Evolutionary conservation across 176 grass and related monocot species (phyloP), one percentile per base, ranked within the genome.

Genomic region (Triticum dicoccoides): DNA sequence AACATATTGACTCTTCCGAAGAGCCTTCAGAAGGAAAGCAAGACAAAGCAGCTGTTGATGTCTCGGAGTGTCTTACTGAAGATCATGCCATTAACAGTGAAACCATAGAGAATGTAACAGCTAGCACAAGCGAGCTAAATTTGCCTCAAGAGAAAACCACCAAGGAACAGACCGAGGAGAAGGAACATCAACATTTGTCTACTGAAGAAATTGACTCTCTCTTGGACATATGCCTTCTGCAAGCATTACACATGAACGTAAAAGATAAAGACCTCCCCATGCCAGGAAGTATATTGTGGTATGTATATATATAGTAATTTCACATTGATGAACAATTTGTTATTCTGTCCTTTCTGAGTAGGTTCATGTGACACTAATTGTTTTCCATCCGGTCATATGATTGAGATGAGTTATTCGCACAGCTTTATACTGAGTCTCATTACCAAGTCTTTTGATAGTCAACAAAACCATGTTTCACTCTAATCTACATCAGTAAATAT

Each of bases 241-340:
- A 98, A 96, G 92, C 96, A 56, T 77, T 98, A 38, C 77, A 96
- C 84, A 96, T 87, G 25, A 98, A 72, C 30, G 81, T 96, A 61
- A 98, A 98, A 91, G 90, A 95, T 79, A 92, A 88, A 67, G 93
- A 98, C 59, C 91, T 98, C 83, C 96, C 96, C 59, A 91, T 98
- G 59, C 96, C 64, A 73, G 96, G 88, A 85, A 98, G 96, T 83
- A 98, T 90, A 62, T 59, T 98, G 72, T 98, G 96, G 96, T 95
- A 95, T 42, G 39, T 61, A 33, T 33, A 41, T 12, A 20, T 12
- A 20, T 69, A 44, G 59, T 52, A 45, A 59, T 84, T 87, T 69
- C 39, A 77, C 12, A 69, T 90, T 68, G 73, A 61, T 51, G 30
- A 86, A 17, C 80, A 8, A 81, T 49, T 11, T 42, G 1, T 59